phyloP scores from a whole-genome alignment of 208 protist species.

The Trypanosoma boissoni region DNA sequence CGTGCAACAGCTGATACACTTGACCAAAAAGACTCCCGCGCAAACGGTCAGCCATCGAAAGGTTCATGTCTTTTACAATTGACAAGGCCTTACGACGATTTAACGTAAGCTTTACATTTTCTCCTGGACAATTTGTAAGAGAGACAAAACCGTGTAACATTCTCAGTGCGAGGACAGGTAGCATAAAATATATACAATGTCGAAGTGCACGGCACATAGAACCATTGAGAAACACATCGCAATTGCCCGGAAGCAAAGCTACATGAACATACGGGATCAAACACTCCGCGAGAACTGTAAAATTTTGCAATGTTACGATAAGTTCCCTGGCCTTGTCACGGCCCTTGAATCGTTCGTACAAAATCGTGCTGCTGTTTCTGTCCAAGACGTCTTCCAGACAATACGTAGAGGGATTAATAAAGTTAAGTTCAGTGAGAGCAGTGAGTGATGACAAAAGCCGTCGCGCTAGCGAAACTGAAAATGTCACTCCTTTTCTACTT shows the following conservation, averaged over 20 bases:
- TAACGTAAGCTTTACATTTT: constrained; percentile 71
- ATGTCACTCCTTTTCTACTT: neutral
- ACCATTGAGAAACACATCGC: constrained; percentile 20
- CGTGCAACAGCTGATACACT: constrained; percentile 66
- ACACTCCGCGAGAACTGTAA: constrained; percentile 20
- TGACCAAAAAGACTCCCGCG: constrained; percentile 87
- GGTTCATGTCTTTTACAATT: constrained; percentile 42
- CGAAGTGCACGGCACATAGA: constrained; percentile 20
- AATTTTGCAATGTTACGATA: constrained; percentile 25
- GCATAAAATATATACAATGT: constrained; percentile 20
- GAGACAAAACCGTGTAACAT: constrained; percentile 41
- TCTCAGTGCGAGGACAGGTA: constrained; percentile 44
- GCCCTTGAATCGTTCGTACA: constrained; percentile 22
- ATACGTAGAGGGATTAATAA: constrained; percentile 19
- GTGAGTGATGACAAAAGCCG: constrained; percentile 19
- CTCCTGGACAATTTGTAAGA: constrained; percentile 44
- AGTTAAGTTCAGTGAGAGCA: constrained; percentile 28
- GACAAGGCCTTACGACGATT: constrained; percentile 81
- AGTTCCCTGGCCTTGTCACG: constrained; percentile 18
- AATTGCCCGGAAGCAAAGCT: constrained; percentile 5
- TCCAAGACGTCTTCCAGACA: constrained; percentile 24
- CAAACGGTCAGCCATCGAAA: constrained; percentile 36
- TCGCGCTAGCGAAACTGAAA: constrained; percentile 17
- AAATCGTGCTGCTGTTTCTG: constrained; percentile 11
- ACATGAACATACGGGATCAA: constrained; percentile 25